These are phyloP conservation scores for Pyracantha coccinea DNA, from an alignment of 331 rosid genomes.

Conservation along the genomic window DNA sequence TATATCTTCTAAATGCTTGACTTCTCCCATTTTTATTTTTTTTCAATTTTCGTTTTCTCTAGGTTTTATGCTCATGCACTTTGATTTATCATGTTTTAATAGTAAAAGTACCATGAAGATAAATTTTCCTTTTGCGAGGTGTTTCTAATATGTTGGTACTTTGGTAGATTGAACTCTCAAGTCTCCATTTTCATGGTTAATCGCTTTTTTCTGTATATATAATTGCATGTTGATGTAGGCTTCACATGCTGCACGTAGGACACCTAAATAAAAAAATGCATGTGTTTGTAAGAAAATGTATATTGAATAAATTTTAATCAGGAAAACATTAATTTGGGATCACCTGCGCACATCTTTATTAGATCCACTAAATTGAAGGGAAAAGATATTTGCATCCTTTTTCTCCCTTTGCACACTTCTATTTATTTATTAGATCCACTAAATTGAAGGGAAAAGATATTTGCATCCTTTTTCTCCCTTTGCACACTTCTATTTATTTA, in stretches of 20 bases:
- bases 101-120: not conserved
- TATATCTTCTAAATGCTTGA: too few relatives aligned
- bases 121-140: not conserved
- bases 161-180: not conserved
- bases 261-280: not conserved
- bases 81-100: not conserved
- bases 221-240: conserved; percentile 3
- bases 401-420: too few relatives aligned
- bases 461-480: too few relatives aligned
- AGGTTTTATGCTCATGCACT: too few relatives aligned
- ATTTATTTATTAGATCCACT: not conserved
- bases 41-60: too few relatives aligned
- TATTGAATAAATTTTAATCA: not conserved
- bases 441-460: not conserved
- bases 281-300: not conserved
- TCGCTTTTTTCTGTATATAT: not conserved
- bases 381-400: too few relatives aligned
- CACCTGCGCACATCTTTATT: not conserved
- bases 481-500: too few relatives aligned
- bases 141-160: not conserved
- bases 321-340: not conserved
- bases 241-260: not conserved
- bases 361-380: not conserved
- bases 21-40: too few relatives aligned
- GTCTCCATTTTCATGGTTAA: not conserved